A percentile compares a stretch with the other conserved stretches of the same genome.
phyloP scores from a whole-genome alignment of 371 early-diverging fungal genomes.

The Entomophthora muscae region DNA sequence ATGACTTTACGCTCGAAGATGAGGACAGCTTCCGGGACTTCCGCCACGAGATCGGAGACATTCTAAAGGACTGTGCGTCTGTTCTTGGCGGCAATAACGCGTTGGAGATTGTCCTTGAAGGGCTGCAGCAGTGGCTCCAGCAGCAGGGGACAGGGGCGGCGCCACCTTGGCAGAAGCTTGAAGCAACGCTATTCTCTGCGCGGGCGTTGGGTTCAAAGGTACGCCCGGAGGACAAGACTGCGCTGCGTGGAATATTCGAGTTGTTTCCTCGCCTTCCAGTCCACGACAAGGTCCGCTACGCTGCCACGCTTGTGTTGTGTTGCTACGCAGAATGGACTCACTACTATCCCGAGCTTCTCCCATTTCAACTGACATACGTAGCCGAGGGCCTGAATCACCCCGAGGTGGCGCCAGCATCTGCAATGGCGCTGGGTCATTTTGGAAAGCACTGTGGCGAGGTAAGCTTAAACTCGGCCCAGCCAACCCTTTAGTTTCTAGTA shows the following conservation, averaged over 20 bases:
- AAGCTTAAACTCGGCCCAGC: constrained; percentile 13
- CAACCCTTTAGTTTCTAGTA: constrained; percentile 27
- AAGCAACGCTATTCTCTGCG: constrained; percentile 82
- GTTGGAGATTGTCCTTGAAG: constrained; percentile 42
- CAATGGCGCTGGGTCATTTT: constrained; percentile 68
- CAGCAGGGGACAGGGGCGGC: constrained; percentile 15
- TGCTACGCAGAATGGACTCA: constrained; percentile 87
- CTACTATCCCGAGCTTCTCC: constrained; percentile 67
- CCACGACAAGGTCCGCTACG: constrained; percentile 84
- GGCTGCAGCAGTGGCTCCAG: constrained; percentile 17
- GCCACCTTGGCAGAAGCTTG: constrained; percentile 76
- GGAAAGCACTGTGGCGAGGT: constrained; percentile 79
- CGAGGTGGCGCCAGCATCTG: constrained; percentile 76
- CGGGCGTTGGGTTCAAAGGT: constrained; percentile 84
- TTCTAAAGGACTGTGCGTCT: constrained; percentile 83
- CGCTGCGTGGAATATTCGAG: constrained; percentile 78
- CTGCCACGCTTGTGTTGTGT: constrained; percentile 87
- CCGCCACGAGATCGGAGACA: constrained; percentile 88
- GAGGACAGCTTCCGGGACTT: constrained; percentile 89
- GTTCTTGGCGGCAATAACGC: constrained; percentile 57
- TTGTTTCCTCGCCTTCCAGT: constrained; percentile 62
- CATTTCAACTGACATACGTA: constrained; percentile 74
- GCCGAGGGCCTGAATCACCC: constrained; percentile 68
- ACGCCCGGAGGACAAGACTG: constrained; percentile 36
- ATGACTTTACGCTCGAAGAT: constrained; percentile 58